phyloP scores from a whole-genome alignment of 495 filamentous ascomycete species.

The Aspergillus olivimuriae region DNA sequence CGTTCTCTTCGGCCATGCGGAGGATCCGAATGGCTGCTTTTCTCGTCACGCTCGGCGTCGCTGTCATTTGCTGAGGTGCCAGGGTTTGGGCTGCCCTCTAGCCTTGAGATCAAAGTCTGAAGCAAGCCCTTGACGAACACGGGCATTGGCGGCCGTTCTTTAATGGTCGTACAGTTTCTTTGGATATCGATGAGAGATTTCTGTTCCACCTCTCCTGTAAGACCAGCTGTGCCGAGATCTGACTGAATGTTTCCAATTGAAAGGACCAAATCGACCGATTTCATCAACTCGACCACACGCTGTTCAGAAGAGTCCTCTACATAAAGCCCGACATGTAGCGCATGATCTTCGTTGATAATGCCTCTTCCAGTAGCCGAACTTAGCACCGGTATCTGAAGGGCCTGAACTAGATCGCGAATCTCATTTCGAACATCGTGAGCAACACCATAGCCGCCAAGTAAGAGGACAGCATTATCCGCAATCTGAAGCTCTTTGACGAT shows the following conservation, averaged over 20 bases:
- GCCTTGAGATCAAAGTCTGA: constrained; percentile 9
- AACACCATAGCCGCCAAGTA: constrained; percentile 30
- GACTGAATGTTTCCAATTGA: constrained; percentile 29
- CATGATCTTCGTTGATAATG: constrained; percentile 28
- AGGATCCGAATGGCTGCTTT: too few relatives aligned
- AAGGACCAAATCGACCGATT: constrained; percentile 27
- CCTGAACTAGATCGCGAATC: constrained; percentile 22
- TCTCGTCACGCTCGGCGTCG: too few relatives aligned
- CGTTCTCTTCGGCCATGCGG: too few relatives aligned
- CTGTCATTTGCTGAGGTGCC: too few relatives aligned
- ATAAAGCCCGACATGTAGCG: constrained; percentile 34
- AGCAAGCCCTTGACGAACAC: constrained; percentile 18
- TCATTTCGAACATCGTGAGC: constrained; percentile 21
- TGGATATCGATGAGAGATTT: constrained; percentile 11
- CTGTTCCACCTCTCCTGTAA: constrained; percentile 19
- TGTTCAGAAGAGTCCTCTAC: constrained; percentile 19
- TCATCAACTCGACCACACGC: constrained; percentile 19
- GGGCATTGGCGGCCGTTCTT: constrained; percentile 13
- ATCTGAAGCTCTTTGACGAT: constrained; percentile 25
- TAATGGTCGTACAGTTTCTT: too few relatives aligned
- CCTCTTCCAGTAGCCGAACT: constrained; percentile 31
- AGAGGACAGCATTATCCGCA: constrained; percentile 28
- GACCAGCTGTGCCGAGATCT: constrained; percentile 33
- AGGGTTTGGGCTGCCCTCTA: too few relatives aligned
- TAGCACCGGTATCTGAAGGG: constrained; percentile 28